These are phyloP conservation scores for Athelia psychrophila DNA, from an alignment of 1,284 basidiomycete genomes.

Conservation along the genomic window DNA sequence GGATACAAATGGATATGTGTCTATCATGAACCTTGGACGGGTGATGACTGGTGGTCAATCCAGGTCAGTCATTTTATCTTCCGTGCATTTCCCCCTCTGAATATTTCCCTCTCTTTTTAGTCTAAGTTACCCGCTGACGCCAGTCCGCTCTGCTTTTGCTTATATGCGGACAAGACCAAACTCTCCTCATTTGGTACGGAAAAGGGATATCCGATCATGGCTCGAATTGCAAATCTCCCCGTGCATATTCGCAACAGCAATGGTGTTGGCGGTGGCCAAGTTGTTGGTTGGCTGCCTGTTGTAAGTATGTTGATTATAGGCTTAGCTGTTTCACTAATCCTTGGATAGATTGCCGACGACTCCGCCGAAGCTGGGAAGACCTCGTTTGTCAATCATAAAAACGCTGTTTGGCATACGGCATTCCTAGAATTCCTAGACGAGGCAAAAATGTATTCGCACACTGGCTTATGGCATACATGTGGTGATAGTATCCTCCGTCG, in stretches of 20 bases:
- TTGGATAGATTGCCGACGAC: constrained; percentile 13
- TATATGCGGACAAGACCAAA: constrained; percentile 46
- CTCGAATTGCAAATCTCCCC: constrained; percentile 32
- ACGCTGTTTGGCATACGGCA: constrained; percentile 24
- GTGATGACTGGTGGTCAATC: constrained; percentile 21
- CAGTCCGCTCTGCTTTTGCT: constrained; percentile 19
- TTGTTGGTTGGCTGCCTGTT: constrained; percentile 44
- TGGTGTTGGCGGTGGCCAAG: constrained; percentile 30
- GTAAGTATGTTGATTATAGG: no score
- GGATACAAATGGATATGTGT: constrained; percentile 24
- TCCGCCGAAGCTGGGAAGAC: constrained; percentile 14
- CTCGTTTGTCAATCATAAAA: constrained; percentile 20
- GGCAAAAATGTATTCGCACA: constrained; percentile 10
- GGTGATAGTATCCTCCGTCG: constrained; percentile 11
- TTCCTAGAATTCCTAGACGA: constrained; percentile 20
- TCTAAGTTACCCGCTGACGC: constrained; percentile 15
- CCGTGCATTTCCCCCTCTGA: not conserved
- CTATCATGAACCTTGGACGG: constrained; percentile 31
- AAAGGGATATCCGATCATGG: constrained; percentile 44
- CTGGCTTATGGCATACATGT: constrained; percentile 17
- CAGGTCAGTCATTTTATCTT: constrained; percentile 19
- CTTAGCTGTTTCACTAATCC: no score
- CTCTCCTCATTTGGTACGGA: constrained; percentile 39
- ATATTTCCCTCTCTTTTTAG: constrained; percentile 6
- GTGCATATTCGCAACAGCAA: constrained; percentile 32